Percentiles rank a stretch among this genome's conserved stretches.
Conservation (phyloP, 1,284 basidiomycete genomes). For the Trametes pubescens region DNA sequence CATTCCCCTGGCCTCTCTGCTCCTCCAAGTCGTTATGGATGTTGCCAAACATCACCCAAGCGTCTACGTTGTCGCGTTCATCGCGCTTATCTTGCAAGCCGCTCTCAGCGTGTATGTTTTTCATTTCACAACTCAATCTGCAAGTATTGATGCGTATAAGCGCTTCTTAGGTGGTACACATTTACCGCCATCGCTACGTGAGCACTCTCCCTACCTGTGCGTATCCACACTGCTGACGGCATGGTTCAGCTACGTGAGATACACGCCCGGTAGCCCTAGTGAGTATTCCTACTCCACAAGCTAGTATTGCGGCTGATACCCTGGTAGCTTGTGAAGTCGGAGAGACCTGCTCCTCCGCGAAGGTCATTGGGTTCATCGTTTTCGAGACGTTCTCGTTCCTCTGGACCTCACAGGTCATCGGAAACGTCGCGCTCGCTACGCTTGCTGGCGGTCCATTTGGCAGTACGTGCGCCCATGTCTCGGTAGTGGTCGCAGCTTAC, state of each 20-base stretch:
- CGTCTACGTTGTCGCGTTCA: slow-evolving; percentile 82
- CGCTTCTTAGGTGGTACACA: slow-evolving; percentile 63
- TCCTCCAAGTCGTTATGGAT: slow-evolving; percentile 86
- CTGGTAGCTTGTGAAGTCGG: slow-evolving; percentile 48
- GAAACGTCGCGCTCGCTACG: slow-evolving; percentile 82
- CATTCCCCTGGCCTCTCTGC: slow-evolving; percentile 81
- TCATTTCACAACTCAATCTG: background rate
- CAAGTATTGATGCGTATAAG: slow-evolving; percentile 13
- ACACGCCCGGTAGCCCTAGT: slow-evolving; percentile 80
- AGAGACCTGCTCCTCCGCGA: slow-evolving; percentile 58
- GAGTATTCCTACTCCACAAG: slow-evolving; percentile 26
- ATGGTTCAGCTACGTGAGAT: slow-evolving; percentile 68
- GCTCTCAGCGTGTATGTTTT: slow-evolving; percentile 69
- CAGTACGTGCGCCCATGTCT: slow-evolving; percentile 44
- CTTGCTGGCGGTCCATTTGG: slow-evolving; percentile 79
- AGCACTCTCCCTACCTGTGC: slow-evolving; percentile 27
- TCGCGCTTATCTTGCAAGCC: slow-evolving; percentile 75
- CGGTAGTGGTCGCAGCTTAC: background rate
- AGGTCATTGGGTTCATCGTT: slow-evolving; percentile 76
- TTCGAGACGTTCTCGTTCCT: slow-evolving; percentile 83
- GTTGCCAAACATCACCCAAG: slow-evolving; percentile 84
- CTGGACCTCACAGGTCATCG: slow-evolving; percentile 84
- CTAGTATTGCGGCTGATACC: background rate
- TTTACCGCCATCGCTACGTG: slow-evolving; percentile 77
- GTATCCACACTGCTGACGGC: background rate